phyloP scores from a whole-genome alignment of 2,329 filamentous ascomycete genomes.

The Alternaria tenuissima region DNA sequence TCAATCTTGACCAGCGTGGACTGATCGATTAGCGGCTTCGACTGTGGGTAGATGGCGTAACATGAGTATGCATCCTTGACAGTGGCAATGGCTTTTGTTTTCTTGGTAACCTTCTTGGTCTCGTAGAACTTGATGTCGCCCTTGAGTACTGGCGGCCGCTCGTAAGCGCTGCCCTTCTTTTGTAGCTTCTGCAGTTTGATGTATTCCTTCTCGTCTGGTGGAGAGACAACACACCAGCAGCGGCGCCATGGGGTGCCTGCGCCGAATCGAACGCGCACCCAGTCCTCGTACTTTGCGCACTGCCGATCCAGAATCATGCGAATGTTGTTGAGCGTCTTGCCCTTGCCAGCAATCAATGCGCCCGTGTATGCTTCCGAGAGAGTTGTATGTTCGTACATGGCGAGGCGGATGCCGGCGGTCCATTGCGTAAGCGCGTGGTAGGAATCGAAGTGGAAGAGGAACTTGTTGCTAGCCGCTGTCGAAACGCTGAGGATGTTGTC shows the following conservation, averaged over 20 bases:
- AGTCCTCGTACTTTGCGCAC: constrained; percentile 81
- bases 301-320: constrained; percentile 85
- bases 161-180: constrained; percentile 85
- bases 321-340: constrained; percentile 88
- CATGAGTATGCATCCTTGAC: constrained; percentile 90
- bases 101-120: constrained; percentile 88
- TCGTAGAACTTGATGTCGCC: constrained; percentile 97
- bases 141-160: constrained; percentile 76
- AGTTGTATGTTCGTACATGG: constrained; percentile 93
- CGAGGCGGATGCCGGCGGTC: constrained; percentile 91
- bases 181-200: constrained; percentile 82
- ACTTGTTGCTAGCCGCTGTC: constrained; percentile 93
- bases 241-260: constrained; percentile 95
- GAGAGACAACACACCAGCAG: constrained; percentile 94
- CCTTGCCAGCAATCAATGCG: constrained; percentile 93
- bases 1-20: constrained; percentile 95
- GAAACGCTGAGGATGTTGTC: constrained; percentile 96
- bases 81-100: constrained; percentile 86
- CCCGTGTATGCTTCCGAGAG: constrained; percentile 97
- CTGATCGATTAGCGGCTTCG: constrained; percentile 90
- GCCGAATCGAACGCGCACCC: constrained; percentile 94
- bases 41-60: constrained; percentile 95
- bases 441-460: constrained; percentile 95
- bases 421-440: constrained; percentile 92
- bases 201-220: constrained; percentile 92